Conservation (phyloP, 495 filamentous ascomycete genomes). For the Choiromyces venosus region DNA sequence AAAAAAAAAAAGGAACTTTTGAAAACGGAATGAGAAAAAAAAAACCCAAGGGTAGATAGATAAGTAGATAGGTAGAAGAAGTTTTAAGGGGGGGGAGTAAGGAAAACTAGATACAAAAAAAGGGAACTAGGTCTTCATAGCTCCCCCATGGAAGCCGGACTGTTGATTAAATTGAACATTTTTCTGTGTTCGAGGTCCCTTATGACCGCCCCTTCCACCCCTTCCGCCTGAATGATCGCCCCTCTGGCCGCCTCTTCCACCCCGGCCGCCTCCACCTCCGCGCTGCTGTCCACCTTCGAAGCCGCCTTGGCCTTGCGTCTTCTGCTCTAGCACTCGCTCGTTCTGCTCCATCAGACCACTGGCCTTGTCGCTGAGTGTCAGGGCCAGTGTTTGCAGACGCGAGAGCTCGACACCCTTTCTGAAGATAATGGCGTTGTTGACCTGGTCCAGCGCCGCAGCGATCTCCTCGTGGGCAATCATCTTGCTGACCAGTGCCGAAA, state of each 20-base stretch:
- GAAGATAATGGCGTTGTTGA: slow-evolving; percentile 97
- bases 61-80: too few species aligned
- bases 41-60: slow-evolving; percentile 3
- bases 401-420: slow-evolving; percentile 98
- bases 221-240: slow-evolving; percentile 53
- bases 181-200: slow-evolving; percentile 35
- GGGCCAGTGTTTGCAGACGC: slow-evolving; percentile 86
- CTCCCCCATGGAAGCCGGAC: slow-evolving; percentile 42
- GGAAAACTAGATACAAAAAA: slow-evolving; percentile 3
- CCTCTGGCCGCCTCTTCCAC: slow-evolving; percentile 62
- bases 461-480: slow-evolving; percentile 99
- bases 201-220: slow-evolving; percentile 36
- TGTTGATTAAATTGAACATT: slow-evolving; percentile 43
- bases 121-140: slow-evolving; percentile 41
- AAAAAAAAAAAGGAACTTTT: slow-evolving; percentile 20
- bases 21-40: slow-evolving; percentile 23
- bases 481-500: slow-evolving; percentile 89
- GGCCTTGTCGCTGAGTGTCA: slow-evolving; percentile 93
- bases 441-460: slow-evolving; percentile 91
- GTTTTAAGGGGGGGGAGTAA: not conserved
- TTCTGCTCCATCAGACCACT: slow-evolving; percentile 92
- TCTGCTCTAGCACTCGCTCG: slow-evolving; percentile 91
- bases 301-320: slow-evolving; percentile 90
- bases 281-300: slow-evolving; percentile 83
- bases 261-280: slow-evolving; percentile 66